Evolutionary conservation across 2,329 filamentous ascomycete genomes (phyloP).

Genomic region (Pyrenochaeta sp.): DNA sequence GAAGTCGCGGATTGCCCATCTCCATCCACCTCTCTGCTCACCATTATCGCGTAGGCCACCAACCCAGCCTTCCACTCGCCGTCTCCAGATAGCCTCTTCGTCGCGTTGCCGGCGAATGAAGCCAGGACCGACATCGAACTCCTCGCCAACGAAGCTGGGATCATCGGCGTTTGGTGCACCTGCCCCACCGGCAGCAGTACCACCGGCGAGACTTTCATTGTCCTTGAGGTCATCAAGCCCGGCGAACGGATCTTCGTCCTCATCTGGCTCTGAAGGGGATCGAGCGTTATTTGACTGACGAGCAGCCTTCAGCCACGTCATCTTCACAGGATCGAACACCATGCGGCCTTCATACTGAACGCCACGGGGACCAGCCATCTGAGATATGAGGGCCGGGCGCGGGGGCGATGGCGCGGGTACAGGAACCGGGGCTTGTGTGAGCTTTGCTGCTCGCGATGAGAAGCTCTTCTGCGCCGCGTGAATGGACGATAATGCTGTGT

Average conservation of each 20-base stretch:
- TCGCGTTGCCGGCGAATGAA: slow-evolving; percentile 88
- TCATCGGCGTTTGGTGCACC: slow-evolving; percentile 35
- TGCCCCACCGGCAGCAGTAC: slow-evolving; percentile 26
- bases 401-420: slow-evolving; percentile 57
- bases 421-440: slow-evolving; percentile 47
- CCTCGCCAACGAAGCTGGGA: slow-evolving; percentile 75
- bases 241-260: slow-evolving; percentile 93
- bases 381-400: slow-evolving; percentile 85
- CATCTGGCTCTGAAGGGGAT: slow-evolving; percentile 68
- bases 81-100: slow-evolving; percentile 90
- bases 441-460: slow-evolving; percentile 42
- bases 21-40: slow-evolving; percentile 64
- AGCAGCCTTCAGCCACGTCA: slow-evolving; percentile 91
- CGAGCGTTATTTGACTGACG: slow-evolving; percentile 43
- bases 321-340: slow-evolving; percentile 95
- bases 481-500: slow-evolving; percentile 48
- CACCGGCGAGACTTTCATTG: slow-evolving; percentile 46
- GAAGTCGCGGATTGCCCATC: slow-evolving; percentile 72
- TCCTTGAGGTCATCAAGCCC: slow-evolving; percentile 94
- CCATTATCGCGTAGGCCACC: slow-evolving; percentile 59
- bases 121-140: slow-evolving; percentile 96
- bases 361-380: slow-evolving; percentile 80
- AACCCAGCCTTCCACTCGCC: slow-evolving; percentile 88
- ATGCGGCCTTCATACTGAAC: slow-evolving; percentile 96
- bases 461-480: slow-evolving; percentile 51